Percentiles rank a stretch among this genome's conserved stretches.
Evolutionary conservation across 129 eudicot species (phyloP).

Genomic region (Chrysanthemum lavandulifolium): DNA sequence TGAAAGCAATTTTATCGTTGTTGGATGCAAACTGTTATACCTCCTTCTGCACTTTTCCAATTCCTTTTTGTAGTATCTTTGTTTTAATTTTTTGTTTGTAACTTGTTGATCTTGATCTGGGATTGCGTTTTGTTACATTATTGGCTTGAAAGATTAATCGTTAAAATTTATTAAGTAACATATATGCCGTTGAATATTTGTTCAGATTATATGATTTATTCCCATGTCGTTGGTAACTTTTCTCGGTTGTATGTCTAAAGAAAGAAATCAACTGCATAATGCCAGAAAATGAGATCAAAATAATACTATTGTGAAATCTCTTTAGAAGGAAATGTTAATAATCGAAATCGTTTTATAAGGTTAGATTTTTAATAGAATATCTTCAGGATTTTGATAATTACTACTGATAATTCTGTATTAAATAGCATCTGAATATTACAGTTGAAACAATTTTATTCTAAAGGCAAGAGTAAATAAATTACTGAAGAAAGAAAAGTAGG

Average conservation of each 20-base stretch:
- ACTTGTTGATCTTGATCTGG: not conserved
- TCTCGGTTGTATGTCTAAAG: not conserved
- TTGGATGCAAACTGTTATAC: conserved; percentile 1
- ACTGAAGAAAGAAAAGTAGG: no score
- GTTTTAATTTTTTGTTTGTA: not conserved
- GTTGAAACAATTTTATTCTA: not conserved
- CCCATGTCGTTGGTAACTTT: not conserved
- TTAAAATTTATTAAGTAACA: not conserved
- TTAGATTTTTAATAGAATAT: not conserved
- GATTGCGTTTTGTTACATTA: not conserved
- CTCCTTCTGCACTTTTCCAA: not conserved
- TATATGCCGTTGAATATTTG: not conserved
- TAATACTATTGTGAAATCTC: conserved; percentile 1
- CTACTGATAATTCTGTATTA: conserved; percentile 8
- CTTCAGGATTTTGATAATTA: conserved; percentile 16
- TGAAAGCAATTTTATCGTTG: conserved; percentile 2
- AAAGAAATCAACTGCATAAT: conserved; percentile 2
- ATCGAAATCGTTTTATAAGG: conserved; percentile 3
- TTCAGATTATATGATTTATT: not conserved
- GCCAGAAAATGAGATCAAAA: conserved; percentile 1
- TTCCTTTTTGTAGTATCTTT: not conserved
- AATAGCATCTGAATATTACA: not conserved
- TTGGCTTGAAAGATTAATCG: not conserved
- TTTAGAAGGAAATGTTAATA: not conserved
- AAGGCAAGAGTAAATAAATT: no score